A percentile compares a stretch with the other conserved stretches of the same genome.
These are phyloP conservation scores for Castanea sativa DNA, from an alignment of 306 rosid species.

Conservation along the genomic window DNA sequence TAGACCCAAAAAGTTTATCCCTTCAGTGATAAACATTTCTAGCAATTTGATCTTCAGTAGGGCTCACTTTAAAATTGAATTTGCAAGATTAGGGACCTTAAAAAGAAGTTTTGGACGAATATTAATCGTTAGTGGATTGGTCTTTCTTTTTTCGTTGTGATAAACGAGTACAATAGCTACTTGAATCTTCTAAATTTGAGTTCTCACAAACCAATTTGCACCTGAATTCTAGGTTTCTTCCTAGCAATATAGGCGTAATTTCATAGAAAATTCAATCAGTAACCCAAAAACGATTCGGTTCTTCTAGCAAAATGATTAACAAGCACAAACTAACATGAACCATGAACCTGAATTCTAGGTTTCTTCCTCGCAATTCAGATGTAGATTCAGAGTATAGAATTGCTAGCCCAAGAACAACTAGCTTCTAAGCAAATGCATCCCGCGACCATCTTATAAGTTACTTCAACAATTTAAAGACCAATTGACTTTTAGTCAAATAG, in stretches of 20 bases:
- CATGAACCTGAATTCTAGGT: background rate
- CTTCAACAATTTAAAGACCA: background rate
- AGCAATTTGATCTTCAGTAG: no score
- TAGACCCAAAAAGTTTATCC: no score
- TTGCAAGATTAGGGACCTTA: no score
- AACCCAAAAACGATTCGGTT: no score
- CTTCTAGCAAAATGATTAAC: background rate
- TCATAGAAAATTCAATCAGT: background rate
- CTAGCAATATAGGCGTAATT: background rate
- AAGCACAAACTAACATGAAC: background rate
- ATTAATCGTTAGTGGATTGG: no score
- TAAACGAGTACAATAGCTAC: background rate
- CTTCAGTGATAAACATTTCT: no score
- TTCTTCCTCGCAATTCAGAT: background rate
- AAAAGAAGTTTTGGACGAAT: no score
- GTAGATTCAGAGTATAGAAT: background rate
- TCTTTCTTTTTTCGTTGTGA: no score
- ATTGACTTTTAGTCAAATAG: no score
- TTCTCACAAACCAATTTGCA: background rate
- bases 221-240: background rate
- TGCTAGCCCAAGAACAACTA: background rate
- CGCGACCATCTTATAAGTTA: background rate
- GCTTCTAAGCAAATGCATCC: background rate
- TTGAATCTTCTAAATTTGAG: background rate
- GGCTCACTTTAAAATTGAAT: no score